A percentile compares a stretch with the other conserved stretches of the same genome.
These are phyloP conservation scores for Pythium vanterpoolii DNA, from an alignment of 352 stramenopile genomes.

Conservation along the genomic window DNA sequence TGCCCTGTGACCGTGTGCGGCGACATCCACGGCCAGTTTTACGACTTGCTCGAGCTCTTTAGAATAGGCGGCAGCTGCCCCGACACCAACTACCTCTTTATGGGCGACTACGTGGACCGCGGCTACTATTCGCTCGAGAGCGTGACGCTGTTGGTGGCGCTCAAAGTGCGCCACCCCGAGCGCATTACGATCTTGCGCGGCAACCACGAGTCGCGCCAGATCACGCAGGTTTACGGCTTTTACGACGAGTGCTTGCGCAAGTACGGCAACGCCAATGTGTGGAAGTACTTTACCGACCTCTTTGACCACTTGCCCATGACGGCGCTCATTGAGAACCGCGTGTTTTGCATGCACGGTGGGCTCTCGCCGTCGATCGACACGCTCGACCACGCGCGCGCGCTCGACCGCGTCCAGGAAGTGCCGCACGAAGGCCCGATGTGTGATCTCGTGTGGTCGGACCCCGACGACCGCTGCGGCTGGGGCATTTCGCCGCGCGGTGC, in stretches of 20 bases:
- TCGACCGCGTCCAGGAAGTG: constrained; percentile 95
- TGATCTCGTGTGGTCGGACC: constrained; percentile 97
- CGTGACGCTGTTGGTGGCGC: constrained; percentile 88
- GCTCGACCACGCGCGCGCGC: constrained; percentile 92
- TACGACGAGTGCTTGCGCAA: constrained; percentile 99
- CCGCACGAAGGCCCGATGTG: constrained; percentile 98
- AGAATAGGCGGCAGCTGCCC: constrained; percentile 85
- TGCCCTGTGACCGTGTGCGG: constrained; percentile 97
- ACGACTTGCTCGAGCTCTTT: constrained; percentile 69
- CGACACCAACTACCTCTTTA: constrained; percentile 98
- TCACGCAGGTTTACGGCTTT: constrained; percentile 97
- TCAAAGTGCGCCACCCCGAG: constrained; percentile 95
- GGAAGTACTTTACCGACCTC: constrained; percentile 84
- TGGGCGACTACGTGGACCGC: constrained; percentile 99
- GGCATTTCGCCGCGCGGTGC: constrained; percentile 93
- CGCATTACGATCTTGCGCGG: constrained; percentile 88
- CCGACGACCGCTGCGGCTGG: constrained; percentile 93
- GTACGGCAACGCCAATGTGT: constrained; percentile 91
- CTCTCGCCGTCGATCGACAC: constrained; percentile 88
- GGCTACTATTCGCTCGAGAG: constrained; percentile 96
- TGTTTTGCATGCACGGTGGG: constrained; percentile 87
- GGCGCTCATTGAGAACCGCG: constrained; percentile 93
- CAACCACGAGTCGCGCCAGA: constrained; percentile 97
- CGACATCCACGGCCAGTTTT: constrained; percentile 67
- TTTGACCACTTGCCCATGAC: constrained; percentile 97